Evolutionary conservation across 352 stramenopile species (phyloP).

Genomic region (Pythium phragmitis): DNA sequence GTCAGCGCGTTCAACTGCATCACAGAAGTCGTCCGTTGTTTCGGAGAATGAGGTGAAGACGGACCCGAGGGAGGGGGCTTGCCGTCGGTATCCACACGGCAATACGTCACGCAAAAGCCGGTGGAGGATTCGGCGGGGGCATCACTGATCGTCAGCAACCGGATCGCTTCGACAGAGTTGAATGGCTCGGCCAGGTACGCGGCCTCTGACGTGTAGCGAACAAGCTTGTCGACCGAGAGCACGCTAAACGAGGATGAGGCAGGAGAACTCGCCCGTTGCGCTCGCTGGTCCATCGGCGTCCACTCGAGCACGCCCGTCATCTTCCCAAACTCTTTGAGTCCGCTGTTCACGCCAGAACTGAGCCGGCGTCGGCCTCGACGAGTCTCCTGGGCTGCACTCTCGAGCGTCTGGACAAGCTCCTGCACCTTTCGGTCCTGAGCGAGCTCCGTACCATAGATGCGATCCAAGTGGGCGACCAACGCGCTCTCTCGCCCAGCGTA

Average conservation of each 20-base stretch:
- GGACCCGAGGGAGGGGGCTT: neutral
- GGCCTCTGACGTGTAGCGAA: conserved; percentile 43
- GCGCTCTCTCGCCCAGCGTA: conserved; percentile 51
- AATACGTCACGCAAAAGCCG: conserved; percentile 12
- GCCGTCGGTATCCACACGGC: neutral
- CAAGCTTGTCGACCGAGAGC: conserved; percentile 52
- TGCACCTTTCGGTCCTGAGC: conserved; percentile 33
- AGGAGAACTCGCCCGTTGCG: neutral
- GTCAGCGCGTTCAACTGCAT: conserved; percentile 40
- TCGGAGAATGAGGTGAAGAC: neutral
- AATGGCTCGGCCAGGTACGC: conserved; percentile 41
- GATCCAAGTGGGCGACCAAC: conserved; percentile 62
- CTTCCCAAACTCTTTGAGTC: conserved; percentile 42
- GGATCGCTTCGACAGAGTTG: conserved; percentile 34
- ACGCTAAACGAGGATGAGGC: conserved; percentile 35
- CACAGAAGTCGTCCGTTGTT: neutral
- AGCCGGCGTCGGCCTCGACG: neutral
- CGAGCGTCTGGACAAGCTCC: conserved; percentile 31
- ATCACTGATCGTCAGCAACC: conserved; percentile 28
- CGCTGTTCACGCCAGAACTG: conserved; percentile 35
- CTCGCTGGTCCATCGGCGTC: conserved; percentile 2
- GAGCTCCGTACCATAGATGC: conserved; percentile 59
- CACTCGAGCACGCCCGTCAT: conserved; percentile 45
- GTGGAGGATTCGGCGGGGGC: neutral
- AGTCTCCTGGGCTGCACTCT: neutral